Base-by-base conservation (phyloP, 2,329 filamentous ascomycete genomes). In the Grosmannia huntii region DNA sequence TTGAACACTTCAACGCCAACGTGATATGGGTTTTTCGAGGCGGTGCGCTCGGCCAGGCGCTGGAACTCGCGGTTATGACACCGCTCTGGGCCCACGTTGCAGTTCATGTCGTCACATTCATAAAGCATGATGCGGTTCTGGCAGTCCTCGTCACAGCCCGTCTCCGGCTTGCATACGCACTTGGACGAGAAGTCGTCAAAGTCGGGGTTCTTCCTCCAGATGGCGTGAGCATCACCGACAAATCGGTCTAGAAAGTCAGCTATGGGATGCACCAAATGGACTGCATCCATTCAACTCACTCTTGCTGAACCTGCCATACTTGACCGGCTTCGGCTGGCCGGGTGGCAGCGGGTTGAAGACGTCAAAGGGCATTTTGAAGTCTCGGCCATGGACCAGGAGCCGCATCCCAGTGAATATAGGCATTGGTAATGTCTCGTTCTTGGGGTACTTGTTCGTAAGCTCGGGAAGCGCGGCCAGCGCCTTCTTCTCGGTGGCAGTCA, bases 41-140 rank as follows among this genome's bases (percentile, higher is more conserved):
- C 61, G 1, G 82, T 83, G 56, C 94, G 85, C 61, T 84, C 80
- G 41, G 84, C 84, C 48, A 99, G 77, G 61, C 87, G 83, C 33
- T 89, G 84, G 71, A 99, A 99, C 25, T 87, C 86, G 31, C 94
- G 88, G 68, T 99, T 99, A 28, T 82, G 83, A 71, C 94, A 99
- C 54, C 77, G 68, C 23, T 83, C 79, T n/a, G 81, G 76, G 48
- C 87, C 86, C 19, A 92, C 75, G 60, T 85, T 87, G 75, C 94
- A 99, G 69, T 96, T 99, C 59, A 80, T 85, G 53, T 86, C 81
- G 69, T 97, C 90, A 69, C 94, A 99, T 73, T 99, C 94, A 70
- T 96, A 97, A 58, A 95, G 84, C 90, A 97, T 97, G 70, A 90
- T 90, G 62, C 90, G 81, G 70, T 99, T 99, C 68, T 96, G 88